Conservation (phyloP, 305 asterid species). For the Fraxinus baroniana region DNA sequence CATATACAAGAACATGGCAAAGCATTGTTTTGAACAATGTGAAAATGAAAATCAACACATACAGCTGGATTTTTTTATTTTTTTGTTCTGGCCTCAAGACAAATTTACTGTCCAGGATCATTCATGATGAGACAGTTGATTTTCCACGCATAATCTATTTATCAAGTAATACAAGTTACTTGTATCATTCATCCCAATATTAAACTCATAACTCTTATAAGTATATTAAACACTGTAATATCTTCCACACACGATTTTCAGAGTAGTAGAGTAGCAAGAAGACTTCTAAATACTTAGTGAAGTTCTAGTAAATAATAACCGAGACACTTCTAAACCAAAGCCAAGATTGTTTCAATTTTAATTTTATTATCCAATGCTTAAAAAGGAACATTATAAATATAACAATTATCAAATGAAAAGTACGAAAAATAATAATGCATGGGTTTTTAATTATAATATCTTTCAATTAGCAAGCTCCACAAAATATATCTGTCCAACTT, state of each 20-base stretch:
- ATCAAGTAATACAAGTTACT: background rate
- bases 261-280: background rate
- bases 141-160: background rate
- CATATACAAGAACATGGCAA: background rate
- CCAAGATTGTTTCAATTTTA: background rate
- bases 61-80: background rate
- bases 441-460: slow-evolving; percentile 8
- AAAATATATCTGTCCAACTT: background rate
- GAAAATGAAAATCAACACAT: background rate
- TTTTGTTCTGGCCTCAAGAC: background rate
- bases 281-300: background rate
- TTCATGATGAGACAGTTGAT: background rate
- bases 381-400: background rate
- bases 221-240: background rate
- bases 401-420: background rate
- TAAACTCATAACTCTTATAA: background rate
- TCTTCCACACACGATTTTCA: background rate
- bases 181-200: slow-evolving; percentile 9
- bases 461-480: background rate
- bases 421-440: background rate
- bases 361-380: background rate
- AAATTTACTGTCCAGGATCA: background rate
- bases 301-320: background rate
- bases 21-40: background rate
- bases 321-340: background rate